Percentiles rank a stretch among this genome's conserved stretches.
These are phyloP conservation scores for Phyllosticta citriasiana DNA, from an alignment of 2,329 filamentous ascomycete species.

Conservation along the genomic window DNA sequence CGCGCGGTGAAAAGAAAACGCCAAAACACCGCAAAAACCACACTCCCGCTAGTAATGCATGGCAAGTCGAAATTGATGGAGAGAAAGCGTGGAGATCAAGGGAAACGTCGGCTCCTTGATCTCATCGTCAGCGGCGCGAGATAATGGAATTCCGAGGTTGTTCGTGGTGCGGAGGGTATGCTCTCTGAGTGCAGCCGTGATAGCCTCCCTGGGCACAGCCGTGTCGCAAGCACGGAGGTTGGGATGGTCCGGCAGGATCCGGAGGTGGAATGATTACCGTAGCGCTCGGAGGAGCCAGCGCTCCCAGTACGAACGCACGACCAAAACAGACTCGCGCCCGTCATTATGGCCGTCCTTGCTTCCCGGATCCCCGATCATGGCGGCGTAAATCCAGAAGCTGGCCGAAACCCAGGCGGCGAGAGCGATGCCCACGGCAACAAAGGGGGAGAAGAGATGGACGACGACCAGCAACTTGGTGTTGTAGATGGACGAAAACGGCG, in stretches of 20 bases:
- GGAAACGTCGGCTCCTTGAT: too few species aligned
- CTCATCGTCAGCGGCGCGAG: too few species aligned
- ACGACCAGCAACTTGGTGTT: constrained; percentile 36
- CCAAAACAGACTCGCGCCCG: constrained; percentile 49
- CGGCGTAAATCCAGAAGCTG: constrained; percentile 52
- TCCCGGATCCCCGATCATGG: constrained; percentile 51
- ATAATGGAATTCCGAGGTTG: too few species aligned
- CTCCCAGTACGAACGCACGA: constrained; percentile 51
- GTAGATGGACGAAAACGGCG: constrained; percentile 25
- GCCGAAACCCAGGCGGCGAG: constrained; percentile 50
- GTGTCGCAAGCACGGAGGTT: too few species aligned
- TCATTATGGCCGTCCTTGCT: constrained; percentile 48
- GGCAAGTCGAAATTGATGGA: background rate
- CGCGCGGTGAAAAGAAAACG: background rate
- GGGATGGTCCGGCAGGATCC: background rate
- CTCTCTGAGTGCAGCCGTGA: too few species aligned
- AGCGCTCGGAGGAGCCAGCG: constrained; percentile 40
- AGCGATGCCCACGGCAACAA: constrained; percentile 47
- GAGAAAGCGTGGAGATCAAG: background rate
- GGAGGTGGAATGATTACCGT: constrained; percentile 9
- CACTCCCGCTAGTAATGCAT: constrained; percentile 4
- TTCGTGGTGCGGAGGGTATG: too few species aligned
- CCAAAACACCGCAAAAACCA: background rate
- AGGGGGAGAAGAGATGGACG: constrained; percentile 45
- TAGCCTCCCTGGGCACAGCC: too few species aligned